Base-by-base conservation (phyloP, 345 rosid species). In the Bruguiera sexangula region DNA sequence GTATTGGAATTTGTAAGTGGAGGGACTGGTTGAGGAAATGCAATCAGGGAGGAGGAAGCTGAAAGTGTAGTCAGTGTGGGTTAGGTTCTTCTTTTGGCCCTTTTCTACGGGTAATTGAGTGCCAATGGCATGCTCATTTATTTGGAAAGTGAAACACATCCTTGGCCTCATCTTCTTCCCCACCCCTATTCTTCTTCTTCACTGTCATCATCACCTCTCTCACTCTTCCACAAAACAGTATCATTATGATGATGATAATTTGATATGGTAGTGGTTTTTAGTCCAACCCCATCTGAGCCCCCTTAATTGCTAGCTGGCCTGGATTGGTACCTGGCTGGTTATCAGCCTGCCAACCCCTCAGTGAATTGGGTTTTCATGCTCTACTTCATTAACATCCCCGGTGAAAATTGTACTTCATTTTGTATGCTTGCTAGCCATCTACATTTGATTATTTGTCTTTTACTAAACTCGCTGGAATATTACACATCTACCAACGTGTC, bases 41-140 rank as follows among this genome's bases (percentile, higher is more conserved):
- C 36, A 52, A 19, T 5, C 5, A 37, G 39, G 2, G 16, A 37
- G 57, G 57, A 36, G n/a, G 26, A 31, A 3, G 67, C 26, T 27
- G 50, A 26, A 26, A 24, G 69, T 55, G 50, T 15, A 77, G 82
- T 85, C 84, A 83, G 80, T 78, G 79, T n/a, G 78, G 80, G 76
- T 73, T 68, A 81, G 86, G 71, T 80, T 5, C 56, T 36, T 46
- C 62, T 62, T 80, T 71, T 66, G 52, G 62, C 66, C 15, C 31
- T 79, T 66, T 79, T 70, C 73, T 76, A 51, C 59, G 36, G 62
- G 84, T 68, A 84, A 84, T 86, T 59, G 87, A 86, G 85, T 81
- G 48, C 70, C 78, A 4, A 34, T 68, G 62, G 59, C 75, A 65
- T 61, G 60, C 66, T 59, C 60, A 72, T 60, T 59, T 48, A 51